A percentile compares a stretch with the other conserved stretches of the same genome.
phyloP scores from a whole-genome alignment of 495 filamentous ascomycete species.

The Rusavskia elegans region DNA sequence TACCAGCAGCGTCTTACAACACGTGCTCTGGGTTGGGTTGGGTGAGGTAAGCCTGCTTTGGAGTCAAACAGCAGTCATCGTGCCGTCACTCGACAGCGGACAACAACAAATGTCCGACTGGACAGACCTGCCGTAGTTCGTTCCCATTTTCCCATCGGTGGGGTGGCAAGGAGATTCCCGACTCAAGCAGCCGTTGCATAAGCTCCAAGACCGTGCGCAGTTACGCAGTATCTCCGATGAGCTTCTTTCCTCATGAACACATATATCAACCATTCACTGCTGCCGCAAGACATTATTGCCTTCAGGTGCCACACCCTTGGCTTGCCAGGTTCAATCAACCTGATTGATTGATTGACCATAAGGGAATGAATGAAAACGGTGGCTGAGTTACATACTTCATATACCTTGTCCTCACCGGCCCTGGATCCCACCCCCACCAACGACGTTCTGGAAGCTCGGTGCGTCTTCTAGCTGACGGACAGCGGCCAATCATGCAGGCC shows the following conservation, averaged over 20 bases:
- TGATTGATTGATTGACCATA: no score
- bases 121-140: background rate
- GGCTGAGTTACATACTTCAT: no score
- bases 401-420: no score
- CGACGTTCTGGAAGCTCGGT: background rate
- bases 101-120: background rate
- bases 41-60: no score
- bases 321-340: no score
- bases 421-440: background rate
- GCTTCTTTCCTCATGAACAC: background rate
- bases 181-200: background rate
- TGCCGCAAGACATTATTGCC: background rate
- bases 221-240: background rate
- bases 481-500: constrained; percentile 10
- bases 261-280: background rate
- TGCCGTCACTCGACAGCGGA: background rate
- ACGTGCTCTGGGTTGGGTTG: no score
- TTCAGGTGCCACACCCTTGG: no score
- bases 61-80: no score
- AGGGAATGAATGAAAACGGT: no score
- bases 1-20: no score
- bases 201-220: background rate
- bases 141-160: background rate
- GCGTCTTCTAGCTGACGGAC: background rate
- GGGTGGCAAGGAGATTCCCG: background rate